These are phyloP conservation scores for Rhizophlyctis rosea DNA, from an alignment of 192 early-diverging fungal genomes.

Conservation along the genomic window DNA sequence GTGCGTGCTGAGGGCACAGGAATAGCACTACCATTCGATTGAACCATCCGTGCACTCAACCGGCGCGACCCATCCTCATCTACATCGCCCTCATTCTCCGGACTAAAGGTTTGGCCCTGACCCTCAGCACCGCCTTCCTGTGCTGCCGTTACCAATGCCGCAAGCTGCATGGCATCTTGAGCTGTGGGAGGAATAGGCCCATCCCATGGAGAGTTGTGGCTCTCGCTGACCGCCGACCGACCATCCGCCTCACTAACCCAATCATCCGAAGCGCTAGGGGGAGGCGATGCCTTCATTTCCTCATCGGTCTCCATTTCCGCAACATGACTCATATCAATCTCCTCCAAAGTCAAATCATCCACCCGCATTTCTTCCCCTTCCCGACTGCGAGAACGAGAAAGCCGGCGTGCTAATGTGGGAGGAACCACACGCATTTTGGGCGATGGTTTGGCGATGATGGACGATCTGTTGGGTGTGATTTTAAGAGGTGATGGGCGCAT, in stretches of 20 bases:
- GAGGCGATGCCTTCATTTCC: neutral
- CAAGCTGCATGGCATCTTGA: neutral
- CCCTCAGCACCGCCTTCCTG: neutral
- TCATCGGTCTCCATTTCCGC: neutral
- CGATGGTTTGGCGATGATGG: neutral
- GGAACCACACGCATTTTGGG: neutral
- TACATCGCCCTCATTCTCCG: neutral
- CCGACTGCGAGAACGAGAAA: neutral
- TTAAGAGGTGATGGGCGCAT: neutral
- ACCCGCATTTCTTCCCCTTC: neutral
- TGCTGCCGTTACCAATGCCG: neutral
- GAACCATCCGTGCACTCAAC: neutral
- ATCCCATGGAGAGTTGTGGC: neutral
- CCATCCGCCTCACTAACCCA: neutral
- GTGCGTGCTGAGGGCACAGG: neutral
- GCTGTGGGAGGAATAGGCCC: neutral
- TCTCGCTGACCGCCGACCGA: neutral
- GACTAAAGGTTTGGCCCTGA: neutral
- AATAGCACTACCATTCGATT: neutral
- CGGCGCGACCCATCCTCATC: neutral
- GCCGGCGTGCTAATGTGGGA: neutral
- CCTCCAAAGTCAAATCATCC: constrained; percentile 2
- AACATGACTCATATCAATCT: neutral
- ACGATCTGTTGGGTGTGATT: neutral
- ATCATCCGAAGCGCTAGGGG: neutral